Evolutionary conservation across 108 stramenopile species (phyloP), one percentile per base, ranked within the genome.

Genomic region (Parmales sp.): DNA sequence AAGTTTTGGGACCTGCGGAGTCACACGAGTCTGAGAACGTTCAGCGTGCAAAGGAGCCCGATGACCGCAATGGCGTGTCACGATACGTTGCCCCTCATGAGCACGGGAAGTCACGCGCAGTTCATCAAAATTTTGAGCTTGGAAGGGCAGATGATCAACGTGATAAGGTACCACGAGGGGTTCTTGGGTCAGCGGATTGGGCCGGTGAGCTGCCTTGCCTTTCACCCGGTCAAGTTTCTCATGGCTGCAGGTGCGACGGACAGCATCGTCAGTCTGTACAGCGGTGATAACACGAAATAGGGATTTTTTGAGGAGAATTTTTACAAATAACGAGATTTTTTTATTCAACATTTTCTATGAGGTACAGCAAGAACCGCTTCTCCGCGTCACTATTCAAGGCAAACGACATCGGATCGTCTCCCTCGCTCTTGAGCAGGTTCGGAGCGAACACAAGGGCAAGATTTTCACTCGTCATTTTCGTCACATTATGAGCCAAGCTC

Each of bases 61-160:
- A 94, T 97, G 92, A 99, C 98, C 1, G 88, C 93, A 16, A 66
- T 99, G 26, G 82, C 90, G 3, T 81, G 83, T n/a, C 98, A 99
- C 75, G 68, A 77, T n/a, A 76, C 83, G 25, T 77, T 95, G 37
- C 96, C 96, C 0, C 74, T 98, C 38, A 48, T 91, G 69, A 92
- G 92, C 1, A 89, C 89, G 6, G 96, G 98, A 0, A 91, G 90
- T 1, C 90, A 93, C 41, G 85, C 90, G 16, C 92, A 96, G 49
- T 96, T 95, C 71, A 92, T 97, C 72, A 94, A 97, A 71, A 77
- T 96, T 38, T 49, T 90, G 37, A 87, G 84, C 18, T 70, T 82
- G 25, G 90, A 93, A 66, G 98, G 94, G 6, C 87, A 89, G 19
- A 78, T 88, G n/a, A 73, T 93, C 39, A 88, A 92, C 51, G 80